A percentile compares a stretch with the other conserved stretches of the same genome.
These are phyloP conservation scores for Apophysomyces elegans DNA, from an alignment of 371 early-diverging fungal genomes.

Conservation along the genomic window DNA sequence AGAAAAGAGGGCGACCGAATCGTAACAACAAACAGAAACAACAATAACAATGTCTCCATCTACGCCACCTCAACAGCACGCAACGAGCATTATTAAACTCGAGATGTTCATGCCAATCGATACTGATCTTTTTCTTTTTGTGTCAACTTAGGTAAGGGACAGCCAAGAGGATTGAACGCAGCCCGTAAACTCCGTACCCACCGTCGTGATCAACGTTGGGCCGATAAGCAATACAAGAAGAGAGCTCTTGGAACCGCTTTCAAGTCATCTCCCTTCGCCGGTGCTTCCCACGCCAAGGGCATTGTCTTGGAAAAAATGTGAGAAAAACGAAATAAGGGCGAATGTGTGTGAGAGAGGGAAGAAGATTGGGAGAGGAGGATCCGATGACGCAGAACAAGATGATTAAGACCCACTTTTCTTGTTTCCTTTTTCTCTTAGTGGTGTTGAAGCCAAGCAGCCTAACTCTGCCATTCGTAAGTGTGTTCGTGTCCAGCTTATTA, in stretches of 20 bases:
- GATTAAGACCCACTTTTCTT: too few species aligned
- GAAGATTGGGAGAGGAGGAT: not conserved
- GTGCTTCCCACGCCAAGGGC: conserved; percentile 99
- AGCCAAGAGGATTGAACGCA: conserved; percentile 98
- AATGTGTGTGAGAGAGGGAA: too few species aligned
- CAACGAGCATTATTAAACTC: not conserved
- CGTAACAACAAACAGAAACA: not conserved
- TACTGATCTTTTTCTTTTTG: not conserved
- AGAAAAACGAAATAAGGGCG: conserved; percentile 18
- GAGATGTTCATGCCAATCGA: not conserved
- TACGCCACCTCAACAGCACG: not conserved
- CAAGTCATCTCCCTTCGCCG: conserved; percentile 98
- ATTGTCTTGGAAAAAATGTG: conserved; percentile 99
- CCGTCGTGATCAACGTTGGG: conserved; percentile 98
- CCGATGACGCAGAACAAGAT: not conserved
- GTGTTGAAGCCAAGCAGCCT: conserved; percentile 99
- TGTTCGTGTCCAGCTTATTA: conserved; percentile 99
- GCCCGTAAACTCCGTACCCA: conserved; percentile 98
- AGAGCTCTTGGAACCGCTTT: conserved; percentile 97
- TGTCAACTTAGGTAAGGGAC: conserved; percentile 77
- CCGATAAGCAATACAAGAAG: conserved; percentile 99
- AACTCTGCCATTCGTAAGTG: conserved; percentile 99
- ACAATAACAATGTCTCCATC: too few species aligned
- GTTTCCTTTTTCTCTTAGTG: conserved; percentile 58
- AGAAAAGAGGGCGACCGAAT: not conserved